These are phyloP conservation scores for Viola odorata DNA, from an alignment of 345 rosid species.

Conservation along the genomic window DNA sequence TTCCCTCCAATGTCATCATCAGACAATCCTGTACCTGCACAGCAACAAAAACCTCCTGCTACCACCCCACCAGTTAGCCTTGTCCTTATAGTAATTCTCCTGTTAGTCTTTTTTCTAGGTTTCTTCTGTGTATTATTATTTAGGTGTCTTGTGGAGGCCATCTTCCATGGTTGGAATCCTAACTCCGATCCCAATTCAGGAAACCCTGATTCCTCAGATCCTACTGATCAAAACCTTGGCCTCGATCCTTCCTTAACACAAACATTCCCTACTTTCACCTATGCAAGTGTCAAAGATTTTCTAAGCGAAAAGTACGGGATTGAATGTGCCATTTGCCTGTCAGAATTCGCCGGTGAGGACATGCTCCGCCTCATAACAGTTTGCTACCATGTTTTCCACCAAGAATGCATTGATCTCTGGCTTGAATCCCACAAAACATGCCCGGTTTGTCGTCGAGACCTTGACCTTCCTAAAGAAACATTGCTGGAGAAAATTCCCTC, in stretches of 20 bases:
- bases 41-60: conserved; percentile 1
- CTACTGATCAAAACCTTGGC: conserved; percentile 24
- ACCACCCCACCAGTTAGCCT: conserved; percentile 44
- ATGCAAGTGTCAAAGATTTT: conserved; percentile 55
- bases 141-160: conserved; percentile 46
- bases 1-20: conserved; percentile 35
- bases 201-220: conserved; percentile 7
- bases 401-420: conserved; percentile 88
- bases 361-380: conserved; percentile 57
- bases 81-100: conserved; percentile 47
- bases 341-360: conserved; percentile 59
- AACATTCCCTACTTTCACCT: conserved; percentile 54
- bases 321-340: conserved; percentile 78
- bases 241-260: conserved; percentile 53
- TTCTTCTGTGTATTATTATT: conserved; percentile 61
- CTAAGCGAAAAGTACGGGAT: conserved; percentile 48
- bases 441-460: conserved; percentile 73
- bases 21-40: not conserved
- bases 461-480: conserved; percentile 41
- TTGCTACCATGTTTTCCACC: conserved; percentile 78
- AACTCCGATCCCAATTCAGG: conserved; percentile 26
- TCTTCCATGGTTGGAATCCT: conserved; percentile 35
- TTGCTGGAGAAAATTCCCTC: conserved; percentile 29
- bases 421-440: conserved; percentile 64
- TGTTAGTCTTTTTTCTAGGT: conserved; percentile 56